Evolutionary conservation across 2,329 filamentous ascomycete species (phyloP), one percentile per base, ranked within the genome.

Genomic region (Aaosphaeria arxii): DNA sequence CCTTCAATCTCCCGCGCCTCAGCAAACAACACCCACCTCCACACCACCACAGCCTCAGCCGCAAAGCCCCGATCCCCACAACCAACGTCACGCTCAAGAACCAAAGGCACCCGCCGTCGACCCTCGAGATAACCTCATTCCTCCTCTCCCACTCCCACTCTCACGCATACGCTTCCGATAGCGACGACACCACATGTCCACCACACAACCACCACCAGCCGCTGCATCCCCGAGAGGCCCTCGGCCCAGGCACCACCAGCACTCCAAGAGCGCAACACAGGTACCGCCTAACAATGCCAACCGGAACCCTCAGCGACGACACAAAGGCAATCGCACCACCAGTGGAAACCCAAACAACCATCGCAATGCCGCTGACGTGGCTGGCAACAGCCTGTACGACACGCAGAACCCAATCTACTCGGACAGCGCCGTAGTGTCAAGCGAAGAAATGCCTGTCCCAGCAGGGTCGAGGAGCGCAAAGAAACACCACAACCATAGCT

Each of bases 151-250:
- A 24, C 17, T 24, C 17, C 17, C 17, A 24, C 17, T 24, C 17
- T 41, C 36, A 38, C 13, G 43, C 38, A 44, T 43, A 40, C 43
- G 35, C 36, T 48, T 42, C 30, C 13, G 30, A 28, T 36, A 11
- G 40, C 47, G 35, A 42, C 17, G 28, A 38, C 51, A 51, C 56
- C 53, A 64, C 50, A 70, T 70, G 66, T 66, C 65, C 57, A 64
- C 56, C 47, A 53, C 57, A 44, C 61, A 66, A 45, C 17, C 17
- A 24, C 17, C 17, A 24, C 17, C 17, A 24, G 56, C 51, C 29
- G 59, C 62, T 32, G 63, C 64, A 44, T 68, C 66, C 45, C 66
- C 67, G 47, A 67, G 63, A 48, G 54, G 60, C 44, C 55, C 66
- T 45, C 58, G 66, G 52, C 57, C 56, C 33, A 65, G 63, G 54